Evolutionary conservation across 768 basidiomycete genomes (phyloP), one percentile per base, ranked within the genome.

Genomic region (Boletus coccyginus): DNA sequence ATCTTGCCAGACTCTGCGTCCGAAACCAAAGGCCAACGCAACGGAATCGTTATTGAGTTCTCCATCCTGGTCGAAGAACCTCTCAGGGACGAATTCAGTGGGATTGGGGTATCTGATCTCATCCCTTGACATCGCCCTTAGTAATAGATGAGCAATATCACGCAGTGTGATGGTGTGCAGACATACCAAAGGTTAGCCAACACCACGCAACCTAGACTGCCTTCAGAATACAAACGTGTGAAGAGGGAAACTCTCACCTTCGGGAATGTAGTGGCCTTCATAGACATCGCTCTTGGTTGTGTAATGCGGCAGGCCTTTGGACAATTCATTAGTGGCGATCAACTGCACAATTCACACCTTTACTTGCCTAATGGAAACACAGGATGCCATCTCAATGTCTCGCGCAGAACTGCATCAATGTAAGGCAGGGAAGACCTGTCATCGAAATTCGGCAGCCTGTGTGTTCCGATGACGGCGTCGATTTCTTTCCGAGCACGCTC

Each of bases 361-460:
- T 43, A 50, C 64, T 53, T 48, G 61, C 69, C 71, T 52, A 70
- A 52, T 6, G 69, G 69, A 56, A 73, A 67, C 10, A 70, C 71
- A 7, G 69, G 69, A 43, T 73, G 67, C 69, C 69, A 70, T 46
- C 69, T 69, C 46, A 71, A 36, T 17, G 68, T 72, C 62, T 74
- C 74, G 36, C 73, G 73, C 49, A 75, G 40, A 50, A 74, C 51
- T 19, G 73, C 73, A 3, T 68, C 64, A 1, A 73, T 48, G 42
- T 72, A 74, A 31, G 70, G 72, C 43, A 75, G 52, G 5, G 61
- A 62, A 7, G 59, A 5, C 33, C 64, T 54, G 53, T 75, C 74
- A 19, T 54, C 62, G 27, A 69, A 66, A 27, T 60, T 39, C 1
- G 73, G 68, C 6, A 74, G 52, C 29, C 72, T 59, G 5, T 62